Evolutionary conservation across 2,329 filamentous ascomycete species (phyloP).

Genomic region (Beauveria scarabaeidicola): DNA sequence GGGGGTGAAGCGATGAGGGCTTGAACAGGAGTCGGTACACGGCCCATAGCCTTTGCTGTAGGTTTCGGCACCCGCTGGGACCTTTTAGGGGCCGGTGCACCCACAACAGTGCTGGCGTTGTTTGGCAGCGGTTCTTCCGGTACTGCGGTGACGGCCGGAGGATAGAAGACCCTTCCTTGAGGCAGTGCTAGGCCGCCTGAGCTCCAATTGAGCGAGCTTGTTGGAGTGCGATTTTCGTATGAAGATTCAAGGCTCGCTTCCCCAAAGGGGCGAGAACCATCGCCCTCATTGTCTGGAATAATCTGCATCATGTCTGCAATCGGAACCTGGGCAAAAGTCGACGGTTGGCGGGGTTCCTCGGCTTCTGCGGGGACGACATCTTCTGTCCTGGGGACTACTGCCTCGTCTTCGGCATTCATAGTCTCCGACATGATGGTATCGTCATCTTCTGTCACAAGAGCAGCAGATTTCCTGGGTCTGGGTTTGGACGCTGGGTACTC

Average conservation of each 20-base stretch:
- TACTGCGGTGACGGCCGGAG: background rate
- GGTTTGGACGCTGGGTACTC: constrained; percentile 30
- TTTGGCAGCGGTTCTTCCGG: constrained; percentile 5
- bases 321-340: background rate
- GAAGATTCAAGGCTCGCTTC: background rate
- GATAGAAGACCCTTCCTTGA: constrained; percentile 16
- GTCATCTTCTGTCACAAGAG: constrained; percentile 14
- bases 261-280: constrained; percentile 2
- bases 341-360: background rate
- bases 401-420: constrained; percentile 12
- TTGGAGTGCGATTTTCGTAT: background rate
- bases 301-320: constrained; percentile 7
- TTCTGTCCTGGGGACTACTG: constrained; percentile 1
- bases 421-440: constrained; percentile 11
- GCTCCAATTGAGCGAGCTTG: constrained; percentile 1
- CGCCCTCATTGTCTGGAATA: background rate
- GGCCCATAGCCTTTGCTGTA: background rate
- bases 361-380: background rate
- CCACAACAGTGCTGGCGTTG: background rate
- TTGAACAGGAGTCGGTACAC: constrained; percentile 2
- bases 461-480: constrained; percentile 18
- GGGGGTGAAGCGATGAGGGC: background rate
- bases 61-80: background rate
- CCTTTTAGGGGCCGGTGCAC: background rate
- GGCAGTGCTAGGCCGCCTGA: constrained; percentile 13